phyloP scores from a whole-genome alignment of 306 rosid species.

The Carpinus viminea region DNA sequence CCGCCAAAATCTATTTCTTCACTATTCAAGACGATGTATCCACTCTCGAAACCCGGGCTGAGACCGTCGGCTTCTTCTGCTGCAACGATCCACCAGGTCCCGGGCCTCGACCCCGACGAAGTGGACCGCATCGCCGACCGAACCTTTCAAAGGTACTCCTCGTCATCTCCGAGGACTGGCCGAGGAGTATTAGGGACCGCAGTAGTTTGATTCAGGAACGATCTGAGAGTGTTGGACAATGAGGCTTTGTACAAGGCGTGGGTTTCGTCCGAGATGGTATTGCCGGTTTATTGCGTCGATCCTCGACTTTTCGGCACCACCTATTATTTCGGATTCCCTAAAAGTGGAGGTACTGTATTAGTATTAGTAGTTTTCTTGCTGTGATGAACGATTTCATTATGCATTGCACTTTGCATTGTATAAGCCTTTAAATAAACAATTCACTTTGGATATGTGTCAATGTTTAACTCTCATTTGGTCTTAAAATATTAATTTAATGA shows the following conservation, averaged over 20 bases:
- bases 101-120: conserved; percentile 46
- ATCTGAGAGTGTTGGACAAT: conserved; percentile 80
- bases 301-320: conserved; percentile 77
- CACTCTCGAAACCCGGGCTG: conserved; percentile 23
- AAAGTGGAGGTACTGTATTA: conserved; percentile 67
- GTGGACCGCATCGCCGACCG: conserved; percentile 51
- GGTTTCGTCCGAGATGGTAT: conserved; percentile 59
- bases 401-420: neutral
- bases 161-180: conserved; percentile 53
- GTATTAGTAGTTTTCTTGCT: neutral
- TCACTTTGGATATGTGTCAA: neutral
- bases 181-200: conserved; percentile 46
- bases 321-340: conserved; percentile 75
- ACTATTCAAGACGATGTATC: conserved; percentile 36
- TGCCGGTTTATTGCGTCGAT: conserved; percentile 84
- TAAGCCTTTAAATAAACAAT: neutral
- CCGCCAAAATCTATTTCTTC: conserved; percentile 28
- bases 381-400: neutral
- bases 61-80: neutral
- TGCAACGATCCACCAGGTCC: conserved; percentile 43
- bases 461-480: neutral
- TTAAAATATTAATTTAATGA: no score
- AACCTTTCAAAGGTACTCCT: conserved; percentile 55
- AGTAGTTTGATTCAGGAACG: conserved; percentile 92
- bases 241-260: conserved; percentile 79